Base-by-base conservation (phyloP, 805 yeast genomes). In the Vanderwaltozyma verrucispora region DNA sequence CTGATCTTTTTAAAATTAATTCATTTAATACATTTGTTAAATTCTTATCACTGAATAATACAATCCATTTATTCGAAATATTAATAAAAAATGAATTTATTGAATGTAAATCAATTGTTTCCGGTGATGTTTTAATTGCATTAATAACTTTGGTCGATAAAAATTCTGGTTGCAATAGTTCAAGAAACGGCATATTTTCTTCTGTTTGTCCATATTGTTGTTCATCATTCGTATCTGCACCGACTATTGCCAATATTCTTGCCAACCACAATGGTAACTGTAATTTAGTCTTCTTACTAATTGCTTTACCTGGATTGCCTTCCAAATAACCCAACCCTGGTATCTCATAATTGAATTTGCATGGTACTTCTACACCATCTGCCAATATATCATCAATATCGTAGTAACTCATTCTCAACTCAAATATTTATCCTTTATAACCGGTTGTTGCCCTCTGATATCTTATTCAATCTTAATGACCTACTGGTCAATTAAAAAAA, bases 201-300 rank as follows among this genome's bases (percentile, higher is more conserved):
- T 21, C 47, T 13, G 54, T 45, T 14, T 50, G 56, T 15, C 51
- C 60, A 24, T 47, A 54, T 14, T 55, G 49, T 56, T 11, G 54
- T 62, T 20, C 23, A 12, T 11, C 39, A 11, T 32, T 30, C 39
- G 50, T 44, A 12, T 42, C 46, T 12, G 51, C 48, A 42, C 68
- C 50, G 46, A 60, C 48, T 15, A 72, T 64, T 0, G 95, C 95
- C 24, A 88, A 62, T 2, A 81, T 72, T 41, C 78, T 78, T 0
- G 95, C 94, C 29, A 89, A 60, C 97, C 97, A 89, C 21, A 87
- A 58, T 0, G 97, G 97, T 18, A 89, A 65, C 40, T 83, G 88
- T 3, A 86, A 50, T 49, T 76, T 77, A 2, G 87, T 68, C 25
- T 75, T 77, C 48, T 74, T 49, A 28, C 43, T 46, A n/a, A 65